Base-by-base conservation (phyloP, 202 grass and related monocot species). In the Setaria viridis region DNA sequence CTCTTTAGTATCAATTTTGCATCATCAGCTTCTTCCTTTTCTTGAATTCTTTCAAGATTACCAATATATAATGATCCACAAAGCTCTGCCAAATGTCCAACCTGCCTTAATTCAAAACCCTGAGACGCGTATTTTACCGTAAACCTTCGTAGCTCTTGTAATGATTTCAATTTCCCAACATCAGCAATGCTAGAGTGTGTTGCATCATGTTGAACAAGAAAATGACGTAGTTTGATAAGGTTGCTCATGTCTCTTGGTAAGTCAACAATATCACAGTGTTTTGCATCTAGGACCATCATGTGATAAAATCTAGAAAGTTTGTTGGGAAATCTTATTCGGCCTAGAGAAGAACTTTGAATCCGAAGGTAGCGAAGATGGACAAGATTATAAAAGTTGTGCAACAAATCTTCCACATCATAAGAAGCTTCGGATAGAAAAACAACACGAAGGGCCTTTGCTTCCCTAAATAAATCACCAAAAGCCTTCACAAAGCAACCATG, bases 321-420 rank as follows among this genome's bases (percentile, higher is more conserved):
- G 1, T 3, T 3, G 1, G 63, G 42, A 70, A 46, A 25, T 8
- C 0, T 71, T 47, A 6, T 45, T 8, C 1, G 43, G 8, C 0
- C 6, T 45, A 9, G 43, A 0, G 8, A 45, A 8, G 43, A 5
- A 45, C 8, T 45, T 45, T 45, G 43, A 45, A 70, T 46, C 2
- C 48, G 15, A 5, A 84, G 29, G 30, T 75, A 76, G 4, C 70
- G 46, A 15, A 82, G 63, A 45, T 78, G 75, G 12, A 78, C 0
- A 47, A 78, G 75, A 35, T 19, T 1, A 6, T 7, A 8, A 46
- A 78, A 78, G 11, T 32, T 62, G 11, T 0, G 3, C 2, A 78
- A 17, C 8, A 74, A 5, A 11, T 53, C 29, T 54, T 74, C 15
- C 0, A 74, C 8, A 2, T 34, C 0, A 34, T 53, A 74, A 0